Percentiles rank a stretch among this genome's conserved stretches.
phyloP scores from a whole-genome alignment of 2,329 filamentous ascomycete species.

The Monosporascus cannonballus region DNA sequence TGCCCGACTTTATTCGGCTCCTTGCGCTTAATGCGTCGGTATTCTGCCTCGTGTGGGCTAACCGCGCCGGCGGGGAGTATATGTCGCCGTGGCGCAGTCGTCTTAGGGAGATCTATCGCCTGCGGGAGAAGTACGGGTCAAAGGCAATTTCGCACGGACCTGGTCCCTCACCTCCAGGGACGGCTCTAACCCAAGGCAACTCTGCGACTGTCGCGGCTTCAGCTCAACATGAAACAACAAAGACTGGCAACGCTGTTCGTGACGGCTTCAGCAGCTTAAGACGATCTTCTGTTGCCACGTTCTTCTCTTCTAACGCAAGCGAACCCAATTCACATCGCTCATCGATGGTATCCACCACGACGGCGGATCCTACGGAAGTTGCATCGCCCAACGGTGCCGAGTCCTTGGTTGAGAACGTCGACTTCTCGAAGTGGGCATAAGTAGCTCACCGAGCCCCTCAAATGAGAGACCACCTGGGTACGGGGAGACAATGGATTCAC shows the following conservation, averaged over 20 bases:
- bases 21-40: slow-evolving; percentile 90
- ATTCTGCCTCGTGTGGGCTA: slow-evolving; percentile 86
- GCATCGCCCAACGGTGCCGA: slow-evolving; percentile 28
- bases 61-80: slow-evolving; percentile 70
- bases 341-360: slow-evolving; percentile 49
- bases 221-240: slow-evolving; percentile 26
- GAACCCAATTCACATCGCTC: slow-evolving; percentile 53
- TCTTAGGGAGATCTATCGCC: slow-evolving; percentile 73
- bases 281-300: slow-evolving; percentile 59
- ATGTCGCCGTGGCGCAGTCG: slow-evolving; percentile 86
- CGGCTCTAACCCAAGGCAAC: slow-evolving; percentile 25
- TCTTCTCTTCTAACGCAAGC: slow-evolving; percentile 48
- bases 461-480: neutral
- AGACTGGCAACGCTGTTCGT: slow-evolving; percentile 45
- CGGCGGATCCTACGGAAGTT: slow-evolving; percentile 50
- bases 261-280: slow-evolving; percentile 57
- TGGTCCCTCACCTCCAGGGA: slow-evolving; percentile 25
- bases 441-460: neutral
- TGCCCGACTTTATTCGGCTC: slow-evolving; percentile 81
- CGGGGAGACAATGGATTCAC: slow-evolving; percentile 10
- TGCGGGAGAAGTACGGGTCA: slow-evolving; percentile 63
- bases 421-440: slow-evolving; percentile 45
- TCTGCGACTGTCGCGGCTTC: slow-evolving; percentile 26
- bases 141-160: slow-evolving; percentile 27
- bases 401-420: slow-evolving; percentile 38